These are phyloP conservation scores for Micractinium sp. DNA, from an alignment of 139 green algal species.

Conservation along the genomic window DNA sequence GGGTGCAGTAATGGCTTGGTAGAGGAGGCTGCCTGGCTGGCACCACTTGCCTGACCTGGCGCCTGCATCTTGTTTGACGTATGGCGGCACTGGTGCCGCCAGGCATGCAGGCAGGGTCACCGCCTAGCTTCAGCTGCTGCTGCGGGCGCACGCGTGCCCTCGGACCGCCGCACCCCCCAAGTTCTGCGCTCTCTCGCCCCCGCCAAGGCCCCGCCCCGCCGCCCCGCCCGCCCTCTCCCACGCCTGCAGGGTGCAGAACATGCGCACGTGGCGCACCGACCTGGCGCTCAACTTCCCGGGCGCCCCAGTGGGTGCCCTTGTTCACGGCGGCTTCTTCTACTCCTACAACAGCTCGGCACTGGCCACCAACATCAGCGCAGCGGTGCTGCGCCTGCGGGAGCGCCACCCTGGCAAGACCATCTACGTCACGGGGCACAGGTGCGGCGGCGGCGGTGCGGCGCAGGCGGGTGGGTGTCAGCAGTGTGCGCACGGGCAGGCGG, in stretches of 20 bases:
- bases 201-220: not conserved
- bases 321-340: conserved; percentile 68
- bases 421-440: conserved; percentile 60
- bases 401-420: conserved; percentile 38
- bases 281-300: conserved; percentile 48
- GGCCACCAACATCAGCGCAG: conserved; percentile 51
- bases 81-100: no score
- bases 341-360: conserved; percentile 58
- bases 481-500: no score
- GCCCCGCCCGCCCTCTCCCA: not conserved
- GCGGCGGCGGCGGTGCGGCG: not conserved
- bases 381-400: conserved; percentile 21
- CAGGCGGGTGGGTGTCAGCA: no score
- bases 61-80: no score
- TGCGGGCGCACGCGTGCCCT: not conserved
- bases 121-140: not conserved
- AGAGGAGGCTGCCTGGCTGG: no score
- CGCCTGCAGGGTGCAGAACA: conserved; percentile 72
- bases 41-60: no score
- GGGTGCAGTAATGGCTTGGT: no score
- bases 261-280: conserved; percentile 76
- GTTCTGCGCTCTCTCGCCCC: no score
- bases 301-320: conserved; percentile 36
- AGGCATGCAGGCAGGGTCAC: not conserved
- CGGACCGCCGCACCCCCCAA: not conserved